phyloP scores from a whole-genome alignment of 345 rosid species.

The Gossypioides kirkii region DNA sequence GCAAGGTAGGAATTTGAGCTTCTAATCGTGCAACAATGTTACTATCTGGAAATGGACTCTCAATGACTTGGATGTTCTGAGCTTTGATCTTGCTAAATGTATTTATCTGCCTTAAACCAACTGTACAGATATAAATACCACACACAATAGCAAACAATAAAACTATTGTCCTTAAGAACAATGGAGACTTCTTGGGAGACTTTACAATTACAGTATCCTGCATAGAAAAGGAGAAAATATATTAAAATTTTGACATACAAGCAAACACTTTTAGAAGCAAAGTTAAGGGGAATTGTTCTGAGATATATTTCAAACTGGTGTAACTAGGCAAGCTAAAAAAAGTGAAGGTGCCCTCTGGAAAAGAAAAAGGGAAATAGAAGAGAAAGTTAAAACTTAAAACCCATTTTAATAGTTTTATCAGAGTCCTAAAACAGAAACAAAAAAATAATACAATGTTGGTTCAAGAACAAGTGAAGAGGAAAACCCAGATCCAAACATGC shows the following conservation, averaged over 20 bases:
- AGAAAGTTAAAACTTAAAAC: neutral
- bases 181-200: constrained; percentile 65
- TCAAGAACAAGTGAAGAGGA: neutral
- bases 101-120: constrained; percentile 67
- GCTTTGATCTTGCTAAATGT: constrained; percentile 24
- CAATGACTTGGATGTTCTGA: constrained; percentile 43
- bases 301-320: neutral
- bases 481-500: constrained; percentile 15
- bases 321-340: neutral
- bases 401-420: neutral
- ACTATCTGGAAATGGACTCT: constrained; percentile 24
- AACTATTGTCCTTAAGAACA: constrained; percentile 65
- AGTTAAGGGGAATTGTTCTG: neutral
- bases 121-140: constrained; percentile 58
- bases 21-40: constrained; percentile 10
- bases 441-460: constrained; percentile 8
- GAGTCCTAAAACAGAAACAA: neutral
- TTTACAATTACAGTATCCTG: constrained; percentile 66
- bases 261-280: neutral
- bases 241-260: neutral
- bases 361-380: neutral
- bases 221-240: constrained; percentile 9
- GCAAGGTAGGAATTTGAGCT: constrained; percentile 38
- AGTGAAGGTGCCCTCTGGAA: neutral
- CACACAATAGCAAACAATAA: constrained; percentile 63